Base-by-base conservation (phyloP, 2,329 filamentous ascomycete genomes). In the Didymella sp. region DNA sequence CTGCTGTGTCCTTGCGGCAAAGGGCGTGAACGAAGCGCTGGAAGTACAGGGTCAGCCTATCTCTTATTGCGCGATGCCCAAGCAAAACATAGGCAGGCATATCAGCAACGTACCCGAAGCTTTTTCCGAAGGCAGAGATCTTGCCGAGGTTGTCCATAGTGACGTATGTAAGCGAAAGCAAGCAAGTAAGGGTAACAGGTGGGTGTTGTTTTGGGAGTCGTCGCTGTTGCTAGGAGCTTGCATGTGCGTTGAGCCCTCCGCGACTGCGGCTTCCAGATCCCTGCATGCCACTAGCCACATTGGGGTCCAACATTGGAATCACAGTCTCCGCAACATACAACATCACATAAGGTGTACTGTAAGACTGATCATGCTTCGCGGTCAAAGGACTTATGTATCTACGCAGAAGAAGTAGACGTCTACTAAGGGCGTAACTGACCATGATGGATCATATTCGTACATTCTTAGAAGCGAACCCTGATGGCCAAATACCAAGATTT, bases 1-100 rank as follows among this genome's bases (percentile, higher is more conserved):
- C 82, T 99, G 95, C 78, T 96, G 92, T 55, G 92, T 97, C 74
- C 94, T 90, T 73, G 92, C 90, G 64, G 93, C 92, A 76, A 96
- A 96, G 31, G 95, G 95, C 65, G 91, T 92, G 79, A 98, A 91
- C 69, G 89, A 88, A 64, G 90, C 89, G 74, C 92, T 93, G 73
- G 73, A 87, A 76, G 81, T 66, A 67, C 75, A 68, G 72, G 74
- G 74, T 76, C 70, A 77, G 73, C 71, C 68, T 60, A 52, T 66
- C 53, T 58, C 37, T 45, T 62, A 50, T 59, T 66, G 59, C 48
- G 60, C 55, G 59, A 40, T 42, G 38, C 49, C 25, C 48, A n/a
- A 38, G 21, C 31, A 44, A 33, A 43, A 51, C 47, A 51, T 59
- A 40, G 49, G 57, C 58, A 63, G 38, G 50, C 31, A 37, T 21